A percentile compares a stretch with the other conserved stretches of the same genome.
These are phyloP conservation scores for Narthecium ossifragum DNA, from an alignment of 106 monocot species.

Conservation along the genomic window DNA sequence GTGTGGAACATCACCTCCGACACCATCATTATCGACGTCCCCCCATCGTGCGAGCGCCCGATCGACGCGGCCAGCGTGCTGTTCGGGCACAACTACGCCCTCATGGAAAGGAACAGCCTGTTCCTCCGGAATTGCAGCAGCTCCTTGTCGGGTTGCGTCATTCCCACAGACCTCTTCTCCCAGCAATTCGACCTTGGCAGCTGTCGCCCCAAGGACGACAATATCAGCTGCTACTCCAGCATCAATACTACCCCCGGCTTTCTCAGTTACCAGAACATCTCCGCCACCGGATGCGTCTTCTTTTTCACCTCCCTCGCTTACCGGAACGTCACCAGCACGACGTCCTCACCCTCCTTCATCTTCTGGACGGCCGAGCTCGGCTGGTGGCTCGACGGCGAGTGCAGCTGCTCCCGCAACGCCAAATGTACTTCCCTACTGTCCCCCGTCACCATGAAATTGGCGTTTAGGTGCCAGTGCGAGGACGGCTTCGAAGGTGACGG, in stretches of 20 bases:
- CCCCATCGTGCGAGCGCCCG: constrained; percentile 6
- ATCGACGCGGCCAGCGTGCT: not conserved
- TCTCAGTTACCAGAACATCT: not conserved
- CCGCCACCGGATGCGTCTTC: not conserved
- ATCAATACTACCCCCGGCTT: not conserved
- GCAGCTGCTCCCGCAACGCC: constrained; percentile 36
- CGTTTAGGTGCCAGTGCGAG: constrained; percentile 21
- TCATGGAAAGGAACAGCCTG: not conserved
- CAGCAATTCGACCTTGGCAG: not conserved
- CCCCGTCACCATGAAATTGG: not conserved
- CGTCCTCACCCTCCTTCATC: not conserved
- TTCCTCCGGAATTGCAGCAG: not conserved
- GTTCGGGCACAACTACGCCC: not conserved
- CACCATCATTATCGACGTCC: constrained; percentile 1
- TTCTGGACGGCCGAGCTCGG: constrained; percentile 17
- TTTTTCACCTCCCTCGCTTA: constrained; percentile 17
- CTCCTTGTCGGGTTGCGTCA: not conserved
- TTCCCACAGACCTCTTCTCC: not conserved
- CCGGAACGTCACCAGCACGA: not conserved
- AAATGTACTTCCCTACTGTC: constrained; percentile 10
- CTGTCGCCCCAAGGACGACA: constrained; percentile 3
- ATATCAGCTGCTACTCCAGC: constrained; percentile 5
- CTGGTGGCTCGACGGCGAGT: constrained; percentile 37
- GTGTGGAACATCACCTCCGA: constrained; percentile 7
- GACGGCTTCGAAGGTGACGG: constrained; percentile 37